Percentiles rank a stretch among this genome's conserved stretches.
Evolutionary conservation across 495 filamentous ascomycete species (phyloP).

Genomic region (Neurospora tetrasperma): DNA sequence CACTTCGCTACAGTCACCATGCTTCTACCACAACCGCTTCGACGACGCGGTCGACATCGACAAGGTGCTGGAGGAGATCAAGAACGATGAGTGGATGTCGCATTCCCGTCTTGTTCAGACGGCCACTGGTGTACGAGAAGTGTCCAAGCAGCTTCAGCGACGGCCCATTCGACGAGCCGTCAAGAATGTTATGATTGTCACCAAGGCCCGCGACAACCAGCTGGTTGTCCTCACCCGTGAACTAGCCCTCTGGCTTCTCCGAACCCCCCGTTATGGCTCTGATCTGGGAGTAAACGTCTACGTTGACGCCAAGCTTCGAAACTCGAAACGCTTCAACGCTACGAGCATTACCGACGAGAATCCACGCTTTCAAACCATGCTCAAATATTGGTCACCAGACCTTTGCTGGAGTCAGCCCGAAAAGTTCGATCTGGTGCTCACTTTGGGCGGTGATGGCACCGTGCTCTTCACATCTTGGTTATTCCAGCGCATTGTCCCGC

Average conservation of each 20-base stretch:
- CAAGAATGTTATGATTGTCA: conserved; percentile 88
- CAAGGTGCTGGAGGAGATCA: conserved; percentile 89
- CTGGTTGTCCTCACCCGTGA: conserved; percentile 79
- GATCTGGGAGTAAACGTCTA: conserved; percentile 81
- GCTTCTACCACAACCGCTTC: conserved; percentile 94
- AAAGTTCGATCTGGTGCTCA: conserved; percentile 86
- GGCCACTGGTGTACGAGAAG: conserved; percentile 85
- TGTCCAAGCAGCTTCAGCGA: conserved; percentile 85
- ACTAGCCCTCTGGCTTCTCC: conserved; percentile 74
- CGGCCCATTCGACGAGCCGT: conserved; percentile 81
- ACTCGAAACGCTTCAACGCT: conserved; percentile 79
- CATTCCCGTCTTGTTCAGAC: conserved; percentile 91
- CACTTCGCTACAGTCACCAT: conserved; percentile 68
- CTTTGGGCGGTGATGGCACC: conserved; percentile 85
- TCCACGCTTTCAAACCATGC: conserved; percentile 62
- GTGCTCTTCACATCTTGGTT: conserved; percentile 89
- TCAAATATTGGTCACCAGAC: conserved; percentile 89
- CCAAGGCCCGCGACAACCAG: conserved; percentile 87
- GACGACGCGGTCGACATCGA: conserved; percentile 93
- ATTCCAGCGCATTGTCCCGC: conserved; percentile 87
- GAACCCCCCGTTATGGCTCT: conserved; percentile 70
- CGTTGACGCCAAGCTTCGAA: conserved; percentile 81
- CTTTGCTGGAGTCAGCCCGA: conserved; percentile 84
- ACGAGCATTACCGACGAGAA: conserved; percentile 59
- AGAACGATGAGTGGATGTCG: conserved; percentile 78